Base-by-base conservation (phyloP, 805 yeast genomes). In the Cyberlindnera maclurae region DNA sequence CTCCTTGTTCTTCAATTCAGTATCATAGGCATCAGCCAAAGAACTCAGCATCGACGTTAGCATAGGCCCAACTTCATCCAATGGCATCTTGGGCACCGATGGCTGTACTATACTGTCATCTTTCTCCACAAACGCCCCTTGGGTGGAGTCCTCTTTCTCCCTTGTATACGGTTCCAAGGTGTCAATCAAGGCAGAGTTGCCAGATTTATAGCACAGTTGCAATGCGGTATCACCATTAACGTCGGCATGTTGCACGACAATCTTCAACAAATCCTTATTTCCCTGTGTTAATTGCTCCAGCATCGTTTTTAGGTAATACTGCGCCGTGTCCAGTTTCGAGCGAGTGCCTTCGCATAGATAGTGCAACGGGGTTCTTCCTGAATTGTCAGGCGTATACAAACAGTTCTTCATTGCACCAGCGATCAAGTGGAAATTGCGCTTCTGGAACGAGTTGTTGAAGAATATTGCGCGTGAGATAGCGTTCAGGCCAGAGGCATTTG, bases 151-250 rank as follows among this genome's bases (percentile, higher is more conserved):
- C 6, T 9, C 28, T 5, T 22, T 27, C 12, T 28, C 38, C 3
- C 18, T 16, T 4, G 18, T 33, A 15, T 31, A 30, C 8, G n/a
- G 22, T 12, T 31, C 28, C 9, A 26, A 20, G 12, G 10, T 16
- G 8, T 15, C 12, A 6, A 15, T 4, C 22, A 77, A 59, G 26
- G 59, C 58, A 12, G 69, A 57, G 37, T 80, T 73, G 3, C 73
- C 71, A 8, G 75, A 63, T 28, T 76, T 67, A 12, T 77, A 75
- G 0, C 95, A 88, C 33, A 90, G 65, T 51, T 87, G 95, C 35
- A 88, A 63, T 6, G 94, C 86, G 0, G 96, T 86, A 49, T 88
- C 86, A 4, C 97, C 97, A 43, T 77, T 70, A 16, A 68, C 70
- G 59, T 93, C 97, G 54, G 77, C 85, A 50, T 80, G 88, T 53